phyloP scores from a whole-genome alignment of 495 filamentous ascomycete species.

The Neurospora africana region DNA sequence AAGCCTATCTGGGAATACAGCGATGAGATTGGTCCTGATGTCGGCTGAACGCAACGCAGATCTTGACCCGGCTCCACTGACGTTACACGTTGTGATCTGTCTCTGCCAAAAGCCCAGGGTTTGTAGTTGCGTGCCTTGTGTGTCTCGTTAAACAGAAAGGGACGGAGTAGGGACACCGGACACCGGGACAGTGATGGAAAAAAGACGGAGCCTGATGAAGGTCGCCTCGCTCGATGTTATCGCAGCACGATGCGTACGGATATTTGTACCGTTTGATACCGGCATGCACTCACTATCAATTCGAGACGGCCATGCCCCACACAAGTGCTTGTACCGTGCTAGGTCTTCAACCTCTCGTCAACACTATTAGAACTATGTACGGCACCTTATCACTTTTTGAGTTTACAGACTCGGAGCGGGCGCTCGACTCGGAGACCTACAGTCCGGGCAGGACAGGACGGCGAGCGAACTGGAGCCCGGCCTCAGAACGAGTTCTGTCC shows the following conservation, averaged over 20 bases:
- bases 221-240: neutral
- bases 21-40: neutral
- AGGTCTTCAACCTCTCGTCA: neutral
- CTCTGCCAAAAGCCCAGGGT: neutral
- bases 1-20: conserved; percentile 8
- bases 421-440: neutral
- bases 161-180: neutral
- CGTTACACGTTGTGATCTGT: neutral
- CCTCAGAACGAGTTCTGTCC: neutral
- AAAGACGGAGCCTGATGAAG: neutral
- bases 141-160: neutral
- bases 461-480: neutral
- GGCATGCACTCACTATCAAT: neutral
- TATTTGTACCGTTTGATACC: neutral
- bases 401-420: neutral
- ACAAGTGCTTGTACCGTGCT: neutral
- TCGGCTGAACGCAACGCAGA: neutral
- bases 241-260: neutral
- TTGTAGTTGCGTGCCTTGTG: neutral
- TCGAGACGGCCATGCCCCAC: neutral
- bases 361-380: too few species aligned
- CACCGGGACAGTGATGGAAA: neutral
- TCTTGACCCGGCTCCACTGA: neutral
- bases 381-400: neutral
- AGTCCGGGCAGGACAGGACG: neutral